Base-by-base conservation (phyloP, 192 early-diverging fungal species). In the Chytriomyces hyalinus region DNA sequence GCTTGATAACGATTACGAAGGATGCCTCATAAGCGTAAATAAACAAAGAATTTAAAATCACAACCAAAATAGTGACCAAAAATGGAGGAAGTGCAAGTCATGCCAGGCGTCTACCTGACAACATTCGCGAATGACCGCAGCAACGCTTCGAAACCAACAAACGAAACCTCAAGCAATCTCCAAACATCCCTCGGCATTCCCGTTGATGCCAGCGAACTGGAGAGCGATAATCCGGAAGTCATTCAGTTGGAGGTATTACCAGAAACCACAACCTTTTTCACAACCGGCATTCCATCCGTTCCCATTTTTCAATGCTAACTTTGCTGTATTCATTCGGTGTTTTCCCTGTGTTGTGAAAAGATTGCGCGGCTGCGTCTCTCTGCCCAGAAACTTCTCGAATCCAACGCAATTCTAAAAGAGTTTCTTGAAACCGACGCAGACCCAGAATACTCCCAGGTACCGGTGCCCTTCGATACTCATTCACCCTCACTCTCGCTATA, bases 301-400 rank as follows among this genome's bases (percentile, higher is more conserved):
- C 36, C 4, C 36, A 36, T 36, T 36, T 36, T 36, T 36, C 36
- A 36, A 36, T 36, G 36, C 36, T 36, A 36, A 36, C 36, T 2
- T 36, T 36, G 36, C 2, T 36, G 1, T 36, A 1, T 1, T 36
- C 36, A 36, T 36, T 36, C 36, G 36, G 36, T 36, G 36, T 36
- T 36, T 36, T 36, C 36, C 28, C 36, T 36, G 36, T 4, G 36
- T 4, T 4, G 36, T 36, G 36, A 22, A 59, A 13, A 75, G 73
- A 75, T 75, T 75, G 73, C 73, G 61, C 73, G 73, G 43, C 73
- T 75, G 43, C 61, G 73, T n/a, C 63, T 75, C 13, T 65, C 61
- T 10, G 63, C 48, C 44, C 62, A 75, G 51, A 75, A 75, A 43
- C 73, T 75, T 3, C 63, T 75, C 48, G 73, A 75, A 75, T 66